Percentiles rank a stretch among this genome's conserved stretches.
phyloP scores from a whole-genome alignment of 2,329 filamentous ascomycete species.

The Albophoma yamanashiensis region DNA sequence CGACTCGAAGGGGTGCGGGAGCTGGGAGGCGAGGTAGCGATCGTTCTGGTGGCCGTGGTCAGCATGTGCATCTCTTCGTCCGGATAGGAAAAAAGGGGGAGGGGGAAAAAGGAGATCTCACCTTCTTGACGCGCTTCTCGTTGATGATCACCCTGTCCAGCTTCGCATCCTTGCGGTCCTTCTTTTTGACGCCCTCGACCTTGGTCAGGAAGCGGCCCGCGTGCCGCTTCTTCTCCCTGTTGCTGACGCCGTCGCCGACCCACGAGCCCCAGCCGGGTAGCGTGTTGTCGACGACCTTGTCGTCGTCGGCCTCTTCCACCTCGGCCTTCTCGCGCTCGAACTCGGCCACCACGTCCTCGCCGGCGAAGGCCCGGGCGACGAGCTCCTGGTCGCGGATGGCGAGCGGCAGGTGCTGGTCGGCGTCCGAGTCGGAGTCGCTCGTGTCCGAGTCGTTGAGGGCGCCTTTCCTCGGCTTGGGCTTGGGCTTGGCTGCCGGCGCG shows the following conservation, averaged over 20 bases:
- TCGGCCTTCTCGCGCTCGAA: conserved; percentile 74
- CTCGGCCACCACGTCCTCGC: conserved; percentile 70
- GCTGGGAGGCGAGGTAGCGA: conserved; percentile 72
- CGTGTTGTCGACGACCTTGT: conserved; percentile 73
- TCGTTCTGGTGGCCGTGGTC: conserved; percentile 46
- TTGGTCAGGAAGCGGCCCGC: conserved; percentile 53
- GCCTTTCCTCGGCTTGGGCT: conserved; percentile 17
- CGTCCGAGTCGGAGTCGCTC: conserved; percentile 30
- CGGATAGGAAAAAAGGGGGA: background rate
- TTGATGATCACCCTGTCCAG: conserved; percentile 81
- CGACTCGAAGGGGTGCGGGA: conserved; percentile 87
- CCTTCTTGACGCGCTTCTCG: conserved; percentile 84
- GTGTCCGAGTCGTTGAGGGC: conserved; percentile 19
- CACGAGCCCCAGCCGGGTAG: conserved; percentile 91
- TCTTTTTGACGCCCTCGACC: conserved; percentile 62
- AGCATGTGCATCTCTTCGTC: background rate
- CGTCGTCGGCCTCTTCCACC: conserved; percentile 63
- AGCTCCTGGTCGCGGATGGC: conserved; percentile 54
- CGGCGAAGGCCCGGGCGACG: conserved; percentile 77
- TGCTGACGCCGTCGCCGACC: conserved; percentile 74
- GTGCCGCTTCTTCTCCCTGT: conserved; percentile 54
- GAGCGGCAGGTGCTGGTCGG: conserved; percentile 40
- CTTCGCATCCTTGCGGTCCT: conserved; percentile 72
- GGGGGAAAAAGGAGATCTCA: no score
- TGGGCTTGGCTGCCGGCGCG: conserved; percentile 17